A percentile compares a stretch with the other conserved stretches of the same genome.
Conservation (phyloP, 2,329 filamentous ascomycete genomes). For the Aspergillus melleus region DNA sequence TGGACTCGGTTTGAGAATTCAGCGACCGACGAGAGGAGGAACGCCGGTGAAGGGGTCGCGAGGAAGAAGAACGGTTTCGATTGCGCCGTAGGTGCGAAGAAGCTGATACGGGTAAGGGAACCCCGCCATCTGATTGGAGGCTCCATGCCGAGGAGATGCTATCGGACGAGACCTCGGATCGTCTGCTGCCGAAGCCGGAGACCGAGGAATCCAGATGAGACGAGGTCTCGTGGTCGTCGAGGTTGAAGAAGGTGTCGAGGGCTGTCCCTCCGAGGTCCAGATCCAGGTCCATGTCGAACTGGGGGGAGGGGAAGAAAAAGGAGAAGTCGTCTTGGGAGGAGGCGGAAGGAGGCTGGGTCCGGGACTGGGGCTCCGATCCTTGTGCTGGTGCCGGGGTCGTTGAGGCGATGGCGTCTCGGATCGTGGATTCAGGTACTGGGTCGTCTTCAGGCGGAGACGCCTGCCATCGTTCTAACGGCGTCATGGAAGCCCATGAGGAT, state of each 20-base stretch:
- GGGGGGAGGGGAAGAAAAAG: background rate
- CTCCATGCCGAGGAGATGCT: slow-evolving; percentile 37
- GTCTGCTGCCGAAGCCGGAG: slow-evolving; percentile 29
- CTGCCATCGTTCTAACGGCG: slow-evolving; percentile 50
- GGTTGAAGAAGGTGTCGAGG: slow-evolving; percentile 24
- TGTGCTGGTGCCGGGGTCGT: slow-evolving; percentile 1
- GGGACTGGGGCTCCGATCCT: background rate
- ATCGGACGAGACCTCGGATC: slow-evolving; percentile 32
- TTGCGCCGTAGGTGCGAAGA: slow-evolving; percentile 16
- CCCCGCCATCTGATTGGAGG: slow-evolving; percentile 27
- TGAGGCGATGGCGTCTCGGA: slow-evolving; percentile 38
- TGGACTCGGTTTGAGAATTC: slow-evolving; percentile 4
- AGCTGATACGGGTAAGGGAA: slow-evolving; percentile 19
- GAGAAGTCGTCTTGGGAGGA: background rate
- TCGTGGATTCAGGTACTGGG: slow-evolving; percentile 40
- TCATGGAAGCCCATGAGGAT: slow-evolving; percentile 35
- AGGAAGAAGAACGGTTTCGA: slow-evolving; percentile 3
- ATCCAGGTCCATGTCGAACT: background rate
- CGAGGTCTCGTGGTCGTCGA: slow-evolving; percentile 21
- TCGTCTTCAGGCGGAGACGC: slow-evolving; percentile 50
- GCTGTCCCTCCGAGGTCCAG: background rate
- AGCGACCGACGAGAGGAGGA: background rate
- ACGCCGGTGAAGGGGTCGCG: background rate
- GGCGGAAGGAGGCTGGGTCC: background rate
- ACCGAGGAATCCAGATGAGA: slow-evolving; percentile 31